Evolutionary conservation across 495 filamentous ascomycete species (phyloP), one percentile per base, ranked within the genome.

Genomic region (Penicillium canariense): DNA sequence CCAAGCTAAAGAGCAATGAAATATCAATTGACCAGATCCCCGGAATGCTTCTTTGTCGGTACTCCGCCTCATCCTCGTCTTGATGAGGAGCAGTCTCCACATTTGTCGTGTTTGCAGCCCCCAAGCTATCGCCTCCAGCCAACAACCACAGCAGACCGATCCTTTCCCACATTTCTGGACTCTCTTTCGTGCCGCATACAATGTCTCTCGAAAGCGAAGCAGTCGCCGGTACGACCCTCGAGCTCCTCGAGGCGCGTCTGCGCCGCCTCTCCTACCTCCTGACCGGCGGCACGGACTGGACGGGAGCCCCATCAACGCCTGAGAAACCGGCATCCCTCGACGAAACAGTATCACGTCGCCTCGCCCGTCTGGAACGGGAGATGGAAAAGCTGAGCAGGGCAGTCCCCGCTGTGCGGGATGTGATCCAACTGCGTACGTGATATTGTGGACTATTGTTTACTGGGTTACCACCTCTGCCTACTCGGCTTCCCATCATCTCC

Each of bases 231-330:
- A 71, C 73, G 9, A 93, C 91, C 1, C 83, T 95, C 43, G 83
- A 86, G 30, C 78, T 89, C 45, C 86, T 96, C 4, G 87, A 92
- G 60, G 74, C 75, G n/a, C 87, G 91, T 32, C 78, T 96, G 28
- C 76, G 78, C 43, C 81, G 87, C 23, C 74, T 95, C 43, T 84
- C 90, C 56, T 92, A 87, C 69, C 76, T 87, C 27, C 76, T 96
- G 43, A 83, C 83, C 56, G 90, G 90, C 59, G 65, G 74, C 63
- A 68, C 68, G 12, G 65, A 70, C 52, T 68, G 76, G 79, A 60
- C 67, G 56, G 58, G 68, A 56, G 36, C 71, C 70, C 54, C 79
- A 68, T 67, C 57, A 43, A 58, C 63, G n/a, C 74, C 68, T 31
- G 59, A 66, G 39, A 74, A 70, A 50, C 74, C 70, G 22, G 40